Conservation (phyloP, 2,329 filamentous ascomycete genomes). For the Diplodia sapinea region DNA sequence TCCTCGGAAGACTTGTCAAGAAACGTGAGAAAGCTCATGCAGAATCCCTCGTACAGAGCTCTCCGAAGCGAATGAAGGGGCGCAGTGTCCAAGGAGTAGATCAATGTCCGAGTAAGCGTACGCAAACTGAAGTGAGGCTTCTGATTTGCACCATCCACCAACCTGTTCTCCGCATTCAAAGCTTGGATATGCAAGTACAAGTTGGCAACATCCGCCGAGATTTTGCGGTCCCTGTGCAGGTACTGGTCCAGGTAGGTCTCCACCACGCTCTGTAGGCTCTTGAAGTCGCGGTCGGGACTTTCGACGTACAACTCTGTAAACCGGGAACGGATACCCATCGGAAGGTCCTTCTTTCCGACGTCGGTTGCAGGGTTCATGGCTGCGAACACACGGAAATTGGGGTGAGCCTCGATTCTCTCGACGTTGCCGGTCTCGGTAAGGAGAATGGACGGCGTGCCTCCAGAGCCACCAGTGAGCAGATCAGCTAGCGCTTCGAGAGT, state of each 20-base stretch:
- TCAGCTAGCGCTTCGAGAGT: slow-evolving; percentile 93
- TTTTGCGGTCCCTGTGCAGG: slow-evolving; percentile 57
- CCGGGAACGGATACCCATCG: slow-evolving; percentile 82
- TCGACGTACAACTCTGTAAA: slow-evolving; percentile 97
- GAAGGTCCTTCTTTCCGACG: slow-evolving; percentile 92
- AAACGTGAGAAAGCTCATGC: slow-evolving; percentile 95
- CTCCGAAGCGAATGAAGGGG: slow-evolving; percentile 83
- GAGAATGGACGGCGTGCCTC: slow-evolving; percentile 78
- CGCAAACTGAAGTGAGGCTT: slow-evolving; percentile 96
- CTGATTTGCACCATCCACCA: slow-evolving; percentile 95
- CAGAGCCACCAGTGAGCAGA: slow-evolving; percentile 75
- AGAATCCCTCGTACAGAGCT: slow-evolving; percentile 92
- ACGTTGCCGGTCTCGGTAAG: slow-evolving; percentile 93
- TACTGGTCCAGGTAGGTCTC: slow-evolving; percentile 83
- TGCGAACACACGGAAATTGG: slow-evolving; percentile 93
- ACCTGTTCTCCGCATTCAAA: slow-evolving; percentile 76
- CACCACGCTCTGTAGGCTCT: slow-evolving; percentile 86
- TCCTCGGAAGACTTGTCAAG: slow-evolving; percentile 82
- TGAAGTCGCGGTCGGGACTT: slow-evolving; percentile 83
- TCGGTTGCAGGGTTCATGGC: slow-evolving; percentile 99
- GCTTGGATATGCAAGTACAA: slow-evolving; percentile 88
- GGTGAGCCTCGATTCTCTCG: slow-evolving; percentile 85
- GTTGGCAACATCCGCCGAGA: slow-evolving; percentile 79
- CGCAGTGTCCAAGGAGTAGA: slow-evolving; percentile 84
- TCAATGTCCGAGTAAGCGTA: slow-evolving; percentile 87